A percentile compares a stretch with the other conserved stretches of the same genome.
phyloP scores from a whole-genome alignment of 2,329 filamentous ascomycete species.

The Ophiostoma sp. region DNA sequence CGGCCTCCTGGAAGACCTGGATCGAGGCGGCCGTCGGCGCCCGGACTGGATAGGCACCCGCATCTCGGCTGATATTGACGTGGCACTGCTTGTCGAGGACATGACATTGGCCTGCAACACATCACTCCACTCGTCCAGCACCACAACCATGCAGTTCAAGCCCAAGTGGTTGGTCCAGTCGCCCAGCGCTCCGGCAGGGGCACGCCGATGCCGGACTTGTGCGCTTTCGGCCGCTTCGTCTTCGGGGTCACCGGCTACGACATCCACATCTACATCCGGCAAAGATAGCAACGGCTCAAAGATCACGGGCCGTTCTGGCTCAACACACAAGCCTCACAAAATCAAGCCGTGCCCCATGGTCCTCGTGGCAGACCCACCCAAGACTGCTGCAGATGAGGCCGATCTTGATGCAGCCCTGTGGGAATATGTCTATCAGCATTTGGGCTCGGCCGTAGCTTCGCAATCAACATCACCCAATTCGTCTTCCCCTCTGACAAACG shows the following conservation, averaged over 20 bases:
- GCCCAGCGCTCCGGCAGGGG: constrained; percentile 58
- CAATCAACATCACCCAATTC: constrained; percentile 28
- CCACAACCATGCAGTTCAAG: constrained; percentile 64
- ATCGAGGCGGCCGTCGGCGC: constrained; percentile 32
- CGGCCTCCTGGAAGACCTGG: constrained; percentile 43
- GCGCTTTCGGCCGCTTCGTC: constrained; percentile 44
- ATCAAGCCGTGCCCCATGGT: constrained; percentile 28
- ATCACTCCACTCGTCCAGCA: not conserved
- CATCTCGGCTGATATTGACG: constrained; percentile 52
- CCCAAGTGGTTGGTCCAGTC: constrained; percentile 80
- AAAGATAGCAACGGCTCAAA: not conserved
- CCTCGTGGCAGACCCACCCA: constrained; percentile 22
- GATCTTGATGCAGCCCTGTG: constrained; percentile 25
- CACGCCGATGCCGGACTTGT: constrained; percentile 69
- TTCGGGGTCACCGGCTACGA: not conserved
- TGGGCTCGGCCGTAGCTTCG: constrained; percentile 33
- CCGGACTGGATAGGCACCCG: constrained; percentile 45
- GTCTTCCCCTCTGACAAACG: not conserved
- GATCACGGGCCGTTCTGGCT: not conserved
- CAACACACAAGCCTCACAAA: constrained; percentile 20
- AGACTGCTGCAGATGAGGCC: constrained; percentile 16
- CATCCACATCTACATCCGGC: not conserved
- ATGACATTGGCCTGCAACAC: constrained; percentile 50
- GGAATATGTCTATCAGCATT: constrained; percentile 35
- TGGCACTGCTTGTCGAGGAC: constrained; percentile 67